These are phyloP conservation scores for Microdochium paspali DNA, from an alignment of 2,329 filamentous ascomycete species.

Conservation along the genomic window DNA sequence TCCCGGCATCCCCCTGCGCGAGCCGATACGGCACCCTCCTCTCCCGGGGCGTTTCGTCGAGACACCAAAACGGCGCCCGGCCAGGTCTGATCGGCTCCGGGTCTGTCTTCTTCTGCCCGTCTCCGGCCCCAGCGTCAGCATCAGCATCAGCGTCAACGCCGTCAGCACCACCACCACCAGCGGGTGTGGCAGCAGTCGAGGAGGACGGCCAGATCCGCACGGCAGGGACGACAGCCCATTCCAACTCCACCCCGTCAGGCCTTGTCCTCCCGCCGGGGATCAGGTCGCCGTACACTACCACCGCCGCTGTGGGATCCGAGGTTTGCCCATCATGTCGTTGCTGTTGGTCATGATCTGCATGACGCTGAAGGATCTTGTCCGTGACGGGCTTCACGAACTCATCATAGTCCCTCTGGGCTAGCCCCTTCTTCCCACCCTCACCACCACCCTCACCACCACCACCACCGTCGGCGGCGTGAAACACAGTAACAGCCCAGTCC, in stretches of 20 bases:
- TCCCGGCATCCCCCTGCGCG: slow-evolving; percentile 8
- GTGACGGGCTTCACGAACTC: slow-evolving; percentile 27
- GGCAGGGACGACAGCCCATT: slow-evolving; percentile 47
- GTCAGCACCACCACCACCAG: background rate
- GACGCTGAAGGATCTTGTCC: slow-evolving; percentile 19
- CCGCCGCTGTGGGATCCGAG: background rate
- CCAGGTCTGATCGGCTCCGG: slow-evolving; percentile 31
- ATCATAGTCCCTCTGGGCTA: background rate
- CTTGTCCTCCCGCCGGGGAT: slow-evolving; percentile 40
- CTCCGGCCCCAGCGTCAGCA: slow-evolving; percentile 7
- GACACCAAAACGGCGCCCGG: slow-evolving; percentile 53
- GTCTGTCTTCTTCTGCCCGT: slow-evolving; percentile 1
- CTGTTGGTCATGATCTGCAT: slow-evolving; percentile 9
- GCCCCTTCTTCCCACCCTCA: slow-evolving; percentile 6
- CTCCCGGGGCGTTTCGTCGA: slow-evolving; percentile 49
- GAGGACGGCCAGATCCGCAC: background rate
- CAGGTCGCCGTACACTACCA: slow-evolving; percentile 36
- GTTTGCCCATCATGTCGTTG: too few relatives aligned
- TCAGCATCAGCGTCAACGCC: slow-evolving; percentile 7
- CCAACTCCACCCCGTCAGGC: slow-evolving; percentile 44
- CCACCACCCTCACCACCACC: background rate
- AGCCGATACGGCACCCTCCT: slow-evolving; percentile 40
- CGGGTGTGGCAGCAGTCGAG: background rate
- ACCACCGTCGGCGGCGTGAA: slow-evolving; percentile 10
- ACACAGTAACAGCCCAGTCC: slow-evolving; percentile 50